phyloP scores from a whole-genome alignment of 2,329 filamentous ascomycete species.

The Myriosclerotinia curreyana region DNA sequence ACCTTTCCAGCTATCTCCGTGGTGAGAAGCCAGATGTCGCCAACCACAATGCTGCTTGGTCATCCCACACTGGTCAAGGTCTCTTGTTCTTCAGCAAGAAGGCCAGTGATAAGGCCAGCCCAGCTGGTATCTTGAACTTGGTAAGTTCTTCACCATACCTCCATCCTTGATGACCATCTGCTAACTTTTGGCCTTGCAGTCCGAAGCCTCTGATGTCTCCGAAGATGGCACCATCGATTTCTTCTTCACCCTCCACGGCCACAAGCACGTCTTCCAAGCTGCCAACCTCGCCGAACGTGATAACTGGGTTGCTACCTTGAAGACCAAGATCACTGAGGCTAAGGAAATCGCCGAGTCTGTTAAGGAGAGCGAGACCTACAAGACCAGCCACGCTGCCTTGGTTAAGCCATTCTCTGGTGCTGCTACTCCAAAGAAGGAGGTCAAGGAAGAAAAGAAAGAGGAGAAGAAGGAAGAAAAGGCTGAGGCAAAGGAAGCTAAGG shows the following conservation, averaged over 20 bases:
- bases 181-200: slow-evolving; percentile 43
- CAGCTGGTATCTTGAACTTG: slow-evolving; percentile 79
- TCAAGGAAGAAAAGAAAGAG: slow-evolving; percentile 41
- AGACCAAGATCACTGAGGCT: slow-evolving; percentile 78
- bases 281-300: slow-evolving; percentile 72
- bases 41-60: slow-evolving; percentile 83
- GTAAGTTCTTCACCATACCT: slow-evolving; percentile 50
- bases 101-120: slow-evolving; percentile 73
- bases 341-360: slow-evolving; percentile 75
- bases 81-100: slow-evolving; percentile 82
- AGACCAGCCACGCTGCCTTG: slow-evolving; percentile 48
- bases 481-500: slow-evolving; percentile 41
- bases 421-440: slow-evolving; percentile 36
- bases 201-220: slow-evolving; percentile 59
- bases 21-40: slow-evolving; percentile 80
- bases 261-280: slow-evolving; percentile 95
- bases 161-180: slow-evolving; percentile 1
- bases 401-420: slow-evolving; percentile 45
- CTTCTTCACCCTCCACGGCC: slow-evolving; percentile 75
- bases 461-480: slow-evolving; percentile 42
- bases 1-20: slow-evolving; percentile 74
- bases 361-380: slow-evolving; percentile 80
- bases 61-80: slow-evolving; percentile 90
- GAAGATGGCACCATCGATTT: slow-evolving; percentile 83
- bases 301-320: slow-evolving; percentile 84